These are phyloP conservation scores for Aspergillus ustus DNA, from an alignment of 2,329 filamentous ascomycete genomes.

Conservation along the genomic window DNA sequence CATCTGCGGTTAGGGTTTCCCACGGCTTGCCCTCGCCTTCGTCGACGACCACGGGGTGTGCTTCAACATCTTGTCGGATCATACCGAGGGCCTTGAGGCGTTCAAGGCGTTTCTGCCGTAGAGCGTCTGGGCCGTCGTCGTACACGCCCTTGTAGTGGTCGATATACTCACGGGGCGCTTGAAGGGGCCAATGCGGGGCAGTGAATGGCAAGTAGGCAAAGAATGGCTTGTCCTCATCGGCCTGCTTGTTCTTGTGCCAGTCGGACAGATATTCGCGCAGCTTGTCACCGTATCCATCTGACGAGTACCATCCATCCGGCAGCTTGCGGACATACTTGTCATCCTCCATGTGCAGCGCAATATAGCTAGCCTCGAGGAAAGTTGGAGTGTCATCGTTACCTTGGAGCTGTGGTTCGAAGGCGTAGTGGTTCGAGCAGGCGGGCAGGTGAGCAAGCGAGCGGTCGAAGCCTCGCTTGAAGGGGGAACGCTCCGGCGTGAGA, in stretches of 20 bases:
- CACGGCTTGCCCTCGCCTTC: constrained; percentile 55
- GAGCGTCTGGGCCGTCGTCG: constrained; percentile 63
- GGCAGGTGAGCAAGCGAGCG: constrained; percentile 64
- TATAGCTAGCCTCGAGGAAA: constrained; percentile 47
- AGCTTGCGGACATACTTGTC: constrained; percentile 51
- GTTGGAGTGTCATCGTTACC: constrained; percentile 47
- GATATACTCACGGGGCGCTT: constrained; percentile 60
- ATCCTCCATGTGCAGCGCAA: constrained; percentile 53
- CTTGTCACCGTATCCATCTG: constrained; percentile 57
- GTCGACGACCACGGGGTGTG: constrained; percentile 43
- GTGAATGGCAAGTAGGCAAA: constrained; percentile 67
- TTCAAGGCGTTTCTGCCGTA: constrained; percentile 58
- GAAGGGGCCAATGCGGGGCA: constrained; percentile 67
- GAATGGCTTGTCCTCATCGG: constrained; percentile 52
- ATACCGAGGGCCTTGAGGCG: constrained; percentile 63
- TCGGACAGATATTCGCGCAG: constrained; percentile 58
- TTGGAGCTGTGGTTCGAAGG: constrained; percentile 54
- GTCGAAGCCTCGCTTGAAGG: constrained; percentile 63
- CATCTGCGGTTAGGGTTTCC: constrained; percentile 41
- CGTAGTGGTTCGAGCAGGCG: constrained; percentile 64
- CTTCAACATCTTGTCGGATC: constrained; percentile 51
- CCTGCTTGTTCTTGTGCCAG: constrained; percentile 43
- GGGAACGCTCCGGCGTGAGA: constrained; percentile 60
- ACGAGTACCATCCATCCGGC: constrained; percentile 59
- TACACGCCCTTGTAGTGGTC: constrained; percentile 64